Conservation (phyloP, 2,329 filamentous ascomycete genomes). For the Lecanicillium sp. region DNA sequence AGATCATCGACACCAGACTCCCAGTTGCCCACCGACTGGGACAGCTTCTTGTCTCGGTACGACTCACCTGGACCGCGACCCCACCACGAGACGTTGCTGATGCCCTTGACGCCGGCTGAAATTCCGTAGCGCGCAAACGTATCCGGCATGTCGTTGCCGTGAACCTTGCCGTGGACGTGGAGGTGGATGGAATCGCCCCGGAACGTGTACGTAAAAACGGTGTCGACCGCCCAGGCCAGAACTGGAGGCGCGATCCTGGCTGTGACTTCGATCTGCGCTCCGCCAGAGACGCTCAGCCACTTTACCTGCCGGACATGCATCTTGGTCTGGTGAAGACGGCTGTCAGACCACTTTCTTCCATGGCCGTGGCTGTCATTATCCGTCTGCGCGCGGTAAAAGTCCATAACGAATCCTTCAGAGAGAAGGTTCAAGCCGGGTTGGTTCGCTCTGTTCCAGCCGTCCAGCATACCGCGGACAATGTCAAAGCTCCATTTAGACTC, state of each 20-base stretch:
- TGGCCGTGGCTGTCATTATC: conserved; percentile 58
- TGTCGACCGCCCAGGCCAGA: conserved; percentile 53
- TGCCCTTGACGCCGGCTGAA: conserved; percentile 36
- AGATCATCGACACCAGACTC: conserved; percentile 41
- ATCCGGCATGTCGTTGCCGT: conserved; percentile 42
- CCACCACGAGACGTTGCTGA: conserved; percentile 51
- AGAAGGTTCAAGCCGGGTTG: conserved; percentile 33
- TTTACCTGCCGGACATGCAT: conserved; percentile 33
- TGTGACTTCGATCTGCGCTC: conserved; percentile 38
- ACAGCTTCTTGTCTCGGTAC: conserved; percentile 60
- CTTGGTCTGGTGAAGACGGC: conserved; percentile 40
- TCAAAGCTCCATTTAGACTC: conserved; percentile 39
- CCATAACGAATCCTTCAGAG: conserved; percentile 39
- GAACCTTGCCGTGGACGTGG: conserved; percentile 41
- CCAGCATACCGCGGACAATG: conserved; percentile 35
- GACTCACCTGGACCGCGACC: conserved; percentile 61
- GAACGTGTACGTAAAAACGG: conserved; percentile 50
- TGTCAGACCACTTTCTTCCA: conserved; percentile 51
- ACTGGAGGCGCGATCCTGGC: conserved; percentile 56
- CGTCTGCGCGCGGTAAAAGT: conserved; percentile 59
- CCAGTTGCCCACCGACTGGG: conserved; percentile 53
- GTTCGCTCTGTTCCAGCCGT: conserved; percentile 33
- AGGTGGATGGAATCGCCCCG: conserved; percentile 42
- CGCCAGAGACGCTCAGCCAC: conserved; percentile 27
- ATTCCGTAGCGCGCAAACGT: conserved; percentile 60